Conservation (phyloP, 2,329 filamentous ascomycete species). For the Penicillium sp. region DNA sequence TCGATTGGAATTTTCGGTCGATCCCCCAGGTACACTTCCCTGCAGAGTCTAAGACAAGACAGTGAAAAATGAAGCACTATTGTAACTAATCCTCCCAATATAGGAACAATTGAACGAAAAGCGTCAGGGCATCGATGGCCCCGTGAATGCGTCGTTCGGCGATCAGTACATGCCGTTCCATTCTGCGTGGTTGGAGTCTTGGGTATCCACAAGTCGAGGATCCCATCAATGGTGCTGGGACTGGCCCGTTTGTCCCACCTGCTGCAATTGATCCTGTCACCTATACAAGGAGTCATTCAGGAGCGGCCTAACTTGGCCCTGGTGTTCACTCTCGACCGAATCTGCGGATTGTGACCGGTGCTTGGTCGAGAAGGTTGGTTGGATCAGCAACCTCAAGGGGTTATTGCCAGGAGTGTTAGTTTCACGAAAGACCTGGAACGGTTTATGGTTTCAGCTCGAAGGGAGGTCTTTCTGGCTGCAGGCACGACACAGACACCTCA, state of each 20-base stretch:
- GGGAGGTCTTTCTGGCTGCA: background rate
- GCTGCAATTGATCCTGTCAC: slow-evolving; percentile 27
- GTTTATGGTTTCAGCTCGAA: slow-evolving; percentile 45
- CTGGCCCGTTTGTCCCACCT: slow-evolving; percentile 41
- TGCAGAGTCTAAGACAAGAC: background rate
- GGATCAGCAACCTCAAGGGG: slow-evolving; percentile 29
- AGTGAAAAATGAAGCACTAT: background rate
- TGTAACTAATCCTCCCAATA: too few relatives aligned
- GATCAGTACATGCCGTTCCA: slow-evolving; percentile 4
- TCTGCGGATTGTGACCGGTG: slow-evolving; percentile 51
- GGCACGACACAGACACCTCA: background rate
- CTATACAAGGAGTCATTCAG: slow-evolving; percentile 19
- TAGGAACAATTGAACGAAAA: slow-evolving; percentile 16
- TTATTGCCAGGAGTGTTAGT: slow-evolving; percentile 22
- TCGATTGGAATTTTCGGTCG: background rate
- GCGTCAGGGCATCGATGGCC: slow-evolving; percentile 11
- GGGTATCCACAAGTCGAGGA: slow-evolving; percentile 13
- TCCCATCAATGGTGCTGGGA: slow-evolving; percentile 41
- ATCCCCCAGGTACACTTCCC: background rate
- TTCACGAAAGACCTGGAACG: slow-evolving; percentile 23
- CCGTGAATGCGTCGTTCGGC: slow-evolving; percentile 18
- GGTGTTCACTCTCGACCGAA: slow-evolving; percentile 46
- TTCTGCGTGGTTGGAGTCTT: slow-evolving; percentile 19
- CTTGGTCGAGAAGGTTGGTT: slow-evolving; percentile 51
- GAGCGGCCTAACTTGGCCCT: slow-evolving; percentile 18